phyloP scores from a whole-genome alignment of 768 basidiomycete genomes.

The Pulveroboletus sp. region DNA sequence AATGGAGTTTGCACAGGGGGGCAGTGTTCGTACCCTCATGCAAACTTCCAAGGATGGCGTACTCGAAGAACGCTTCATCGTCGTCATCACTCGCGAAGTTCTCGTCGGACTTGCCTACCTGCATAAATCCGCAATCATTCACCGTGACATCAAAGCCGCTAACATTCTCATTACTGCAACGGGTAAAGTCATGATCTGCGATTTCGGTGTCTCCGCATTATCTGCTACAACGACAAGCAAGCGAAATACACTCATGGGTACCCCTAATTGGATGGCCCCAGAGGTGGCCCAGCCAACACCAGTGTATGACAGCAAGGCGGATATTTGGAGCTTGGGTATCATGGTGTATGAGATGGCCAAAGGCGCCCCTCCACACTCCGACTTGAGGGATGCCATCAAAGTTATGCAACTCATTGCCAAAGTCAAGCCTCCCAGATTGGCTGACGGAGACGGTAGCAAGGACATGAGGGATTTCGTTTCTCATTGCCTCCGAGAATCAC shows the following conservation, averaged over 20 bases:
- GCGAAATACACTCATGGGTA: slow-evolving; percentile 93
- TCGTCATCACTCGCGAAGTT: slow-evolving; percentile 85
- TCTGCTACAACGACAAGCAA: slow-evolving; percentile 82
- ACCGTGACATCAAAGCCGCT: slow-evolving; percentile 96
- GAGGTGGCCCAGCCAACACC: slow-evolving; percentile 88
- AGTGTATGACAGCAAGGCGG: slow-evolving; percentile 95
- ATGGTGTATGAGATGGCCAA: slow-evolving; percentile 95
- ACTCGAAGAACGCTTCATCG: slow-evolving; percentile 86
- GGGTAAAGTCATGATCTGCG: slow-evolving; percentile 92
- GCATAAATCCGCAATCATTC: slow-evolving; percentile 91
- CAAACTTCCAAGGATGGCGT: slow-evolving; percentile 71
- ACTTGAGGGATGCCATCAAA: slow-evolving; percentile 72
- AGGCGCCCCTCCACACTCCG: slow-evolving; percentile 91
- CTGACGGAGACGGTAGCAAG: slow-evolving; percentile 73
- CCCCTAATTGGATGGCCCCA: slow-evolving; percentile 99
- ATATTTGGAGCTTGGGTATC: slow-evolving; percentile 97
- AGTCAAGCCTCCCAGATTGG: slow-evolving; percentile 73
- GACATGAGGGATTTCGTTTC: slow-evolving; percentile 88
- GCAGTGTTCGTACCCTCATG: slow-evolving; percentile 90
- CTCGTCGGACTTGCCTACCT: slow-evolving; percentile 83
- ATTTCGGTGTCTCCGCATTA: slow-evolving; percentile 96
- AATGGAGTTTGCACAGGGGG: slow-evolving; percentile 97
- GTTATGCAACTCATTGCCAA: slow-evolving; percentile 89
- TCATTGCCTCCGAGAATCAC: slow-evolving; percentile 74
- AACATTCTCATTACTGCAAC: slow-evolving; percentile 87